Percentiles rank a stretch among this genome's conserved stretches.
Conservation (phyloP, 2,329 filamentous ascomycete genomes). For the Ophiostoma novo-ulmi region DNA sequence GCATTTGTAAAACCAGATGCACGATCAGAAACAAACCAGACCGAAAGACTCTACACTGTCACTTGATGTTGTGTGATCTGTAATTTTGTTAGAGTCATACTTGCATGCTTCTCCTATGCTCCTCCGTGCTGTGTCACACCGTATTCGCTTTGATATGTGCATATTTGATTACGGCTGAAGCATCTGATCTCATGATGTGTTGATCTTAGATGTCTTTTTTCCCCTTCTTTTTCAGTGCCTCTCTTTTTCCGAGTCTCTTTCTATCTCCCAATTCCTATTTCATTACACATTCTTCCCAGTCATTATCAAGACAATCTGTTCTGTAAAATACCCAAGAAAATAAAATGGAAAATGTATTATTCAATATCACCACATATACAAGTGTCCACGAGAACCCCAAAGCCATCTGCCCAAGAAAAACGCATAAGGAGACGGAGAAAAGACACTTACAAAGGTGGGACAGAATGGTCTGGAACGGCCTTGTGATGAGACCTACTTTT, state of each 20-base stretch:
- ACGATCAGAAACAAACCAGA: too few species aligned
- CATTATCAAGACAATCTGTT: slow-evolving; percentile 2
- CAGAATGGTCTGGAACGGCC: slow-evolving; percentile 14
- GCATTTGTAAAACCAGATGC: neutral
- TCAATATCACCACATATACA: neutral
- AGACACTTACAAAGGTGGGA: slow-evolving; percentile 12
- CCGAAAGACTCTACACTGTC: too few species aligned
- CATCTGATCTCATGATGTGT: slow-evolving; percentile 6
- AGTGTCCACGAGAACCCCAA: neutral
- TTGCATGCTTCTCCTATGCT: neutral
- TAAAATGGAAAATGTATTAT: neutral
- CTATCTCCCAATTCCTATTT: neutral
- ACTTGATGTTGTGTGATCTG: too few species aligned
- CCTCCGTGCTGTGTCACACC: neutral
- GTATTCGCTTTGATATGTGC: neutral
- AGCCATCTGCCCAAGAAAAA: neutral
- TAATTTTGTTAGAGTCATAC: too few species aligned
- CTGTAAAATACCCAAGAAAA: slow-evolving; percentile 6
- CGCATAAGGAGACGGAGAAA: neutral
- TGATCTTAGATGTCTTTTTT: neutral
- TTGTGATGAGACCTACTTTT: slow-evolving; percentile 12
- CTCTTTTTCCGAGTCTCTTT: neutral
- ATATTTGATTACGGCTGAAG: neutral
- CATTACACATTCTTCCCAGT: slow-evolving; percentile 11
- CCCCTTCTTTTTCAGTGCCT: neutral